Base-by-base conservation (phyloP, 306 rosid species). In the Senna tora region DNA sequence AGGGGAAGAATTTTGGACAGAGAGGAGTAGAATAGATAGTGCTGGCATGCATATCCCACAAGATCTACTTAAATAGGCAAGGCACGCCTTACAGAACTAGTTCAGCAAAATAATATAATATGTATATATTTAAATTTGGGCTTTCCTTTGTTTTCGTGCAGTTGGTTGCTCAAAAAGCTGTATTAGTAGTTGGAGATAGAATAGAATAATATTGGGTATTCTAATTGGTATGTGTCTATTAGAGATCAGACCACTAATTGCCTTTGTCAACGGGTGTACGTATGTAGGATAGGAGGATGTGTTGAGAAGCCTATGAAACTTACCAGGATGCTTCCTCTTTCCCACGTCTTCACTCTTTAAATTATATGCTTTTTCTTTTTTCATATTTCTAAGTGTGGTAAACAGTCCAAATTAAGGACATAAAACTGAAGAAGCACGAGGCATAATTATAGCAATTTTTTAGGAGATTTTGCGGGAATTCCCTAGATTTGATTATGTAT, bases 41-140 rank as follows among this genome's bases (percentile, higher is more conserved):
- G 90, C 84, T 92, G 91, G 91, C 92, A 81, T 85, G 50, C 49
- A 77, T 25, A 25, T 70, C 77, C 55, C 46, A 63, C 80, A 77
- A 83, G 80, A 82, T 80, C 88, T 77, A 80, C 84, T 94, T 91
- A 90, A 76, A 93, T 93, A 94, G 90, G 81, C 83, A 69, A 47
- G 74, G 68, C 74, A 83, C 21, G 69, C 71, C 67, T 43, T 36
- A n/a, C n/a, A 39, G 79, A 82, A 83, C 81, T 51, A 55, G 67
- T 83, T 63, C 53, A 76, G 59, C 76, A 84, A 75, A 79, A 71
- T 83, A 86, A 70, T 74, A 81, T 21, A 39, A 9, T n/a, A n/a
- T n/a, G n/a, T n/a, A 25, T 25, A 25, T 25, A 25, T 25, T 25
- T 63, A 75, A 32, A 53, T 61, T 73, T 5, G 61, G 67, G 63